Evolutionary conservation across 2,329 filamentous ascomycete genomes (phyloP), one percentile per base, ranked within the genome.

Genomic region (Paracorniculantispora psalliotae): DNA sequence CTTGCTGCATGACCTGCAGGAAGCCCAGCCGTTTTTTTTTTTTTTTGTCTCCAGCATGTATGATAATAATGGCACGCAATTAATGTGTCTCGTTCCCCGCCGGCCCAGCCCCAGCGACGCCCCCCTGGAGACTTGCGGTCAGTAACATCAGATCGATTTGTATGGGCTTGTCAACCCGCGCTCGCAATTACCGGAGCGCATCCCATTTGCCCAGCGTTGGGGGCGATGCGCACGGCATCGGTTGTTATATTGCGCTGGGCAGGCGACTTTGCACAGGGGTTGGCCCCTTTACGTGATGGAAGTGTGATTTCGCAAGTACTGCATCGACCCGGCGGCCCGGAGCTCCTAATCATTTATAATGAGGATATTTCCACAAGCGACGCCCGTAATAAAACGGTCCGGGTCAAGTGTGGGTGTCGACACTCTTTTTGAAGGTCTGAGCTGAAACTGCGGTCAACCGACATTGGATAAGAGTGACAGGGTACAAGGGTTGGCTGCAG

Each of bases 1-100:
- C 21, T 15, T 35, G 52, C 43, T 47, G 52, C 52, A 55, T 55
- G 52, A 47, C 41, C 37, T 55, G 52, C 52, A 55, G 52, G 17
- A 51, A 39, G 48, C 17, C 17, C 12, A 37, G 19, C 50, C 50
- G 50, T 43, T 43, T 43, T n/a, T n/a, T n/a, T n/a, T n/a, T n/a
- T n/a, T n/a, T n/a, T n/a, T n/a, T n/a, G n/a, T n/a, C n/a, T n/a
- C n/a, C n/a, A n/a, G n/a, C n/a, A n/a, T n/a, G n/a, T n/a, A n/a
- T n/a, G n/a, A n/a, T n/a, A n/a, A n/a, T n/a, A n/a, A n/a, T n/a
- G n/a, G n/a, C n/a, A n/a, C n/a, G n/a, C n/a, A n/a, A n/a, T n/a
- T n/a, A n/a, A n/a, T n/a, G n/a, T n/a, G n/a, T n/a, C n/a, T n/a
- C n/a, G n/a, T n/a, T 28, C 44, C 25, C 25, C 17, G 44, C 39